Evolutionary conservation across 2,329 filamentous ascomycete species (phyloP), one percentile per base, ranked within the genome.

Genomic region (Diaporthe vaccinii): DNA sequence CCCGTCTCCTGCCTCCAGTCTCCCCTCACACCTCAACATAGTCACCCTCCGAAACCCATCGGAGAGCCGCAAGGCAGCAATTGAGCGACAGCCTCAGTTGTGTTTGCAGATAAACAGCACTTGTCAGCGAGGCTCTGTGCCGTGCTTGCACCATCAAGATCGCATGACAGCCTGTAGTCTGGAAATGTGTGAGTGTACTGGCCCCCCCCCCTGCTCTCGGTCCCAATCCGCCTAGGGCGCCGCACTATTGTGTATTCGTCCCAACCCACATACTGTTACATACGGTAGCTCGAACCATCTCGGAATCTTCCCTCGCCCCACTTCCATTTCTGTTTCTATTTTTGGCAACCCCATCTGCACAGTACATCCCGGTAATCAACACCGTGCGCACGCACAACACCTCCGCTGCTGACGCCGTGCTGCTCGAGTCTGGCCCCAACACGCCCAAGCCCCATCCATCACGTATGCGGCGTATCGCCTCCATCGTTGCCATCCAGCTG

Each of bases 291-390:
- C 65, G 46, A 69, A 41, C 65, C 49, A 55, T 53, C 65, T 69
- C 65, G 65, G 65, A 69, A 69, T 55, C 70, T 55, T 72, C 46
- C 70, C 57, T 65, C 9, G 46, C 28, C 57, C 57, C 44, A 41
- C 49, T 34, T 8, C 8, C 59, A 31, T 36, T 31, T 53, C 46
- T 65, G 46, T n/a, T 57, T n/a, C 71, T 73, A 73, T 73, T 65
- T 65, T 73, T 73, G 36, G 71, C 58, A 44, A 1, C 4, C 49
- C 20, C 20, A 55, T 28, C 46, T 34, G 28, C 58, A 55, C 49
- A 53, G 71, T 62, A 55, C 25, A 36, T 25, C 28, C 15, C 28
- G 1, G 17, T 20, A 5, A 22, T 20, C 44, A 15, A 7, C 31
- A 62, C 69, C 28, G 41, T 61, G 39, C 15, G 20, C 51, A 70